A percentile compares a stretch with the other conserved stretches of the same genome.
phyloP scores from a whole-genome alignment of 257 asterid species.

The Rauvolfia tetraphylla region DNA sequence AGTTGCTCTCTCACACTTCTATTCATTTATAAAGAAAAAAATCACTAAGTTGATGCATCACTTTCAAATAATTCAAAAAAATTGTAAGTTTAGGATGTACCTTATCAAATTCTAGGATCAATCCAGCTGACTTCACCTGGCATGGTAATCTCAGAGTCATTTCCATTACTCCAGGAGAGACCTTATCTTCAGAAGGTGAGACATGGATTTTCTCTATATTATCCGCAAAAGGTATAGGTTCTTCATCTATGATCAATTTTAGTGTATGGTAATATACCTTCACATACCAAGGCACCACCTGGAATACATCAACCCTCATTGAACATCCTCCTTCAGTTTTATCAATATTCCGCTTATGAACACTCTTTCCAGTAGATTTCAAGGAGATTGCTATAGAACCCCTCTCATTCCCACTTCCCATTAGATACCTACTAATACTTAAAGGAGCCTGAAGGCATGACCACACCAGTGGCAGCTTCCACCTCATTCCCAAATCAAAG shows the following conservation, averaged over 20 bases:
- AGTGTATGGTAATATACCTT: constrained; percentile 88
- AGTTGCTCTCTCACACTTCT: background rate
- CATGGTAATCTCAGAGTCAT: constrained; percentile 70
- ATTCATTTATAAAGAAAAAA: background rate
- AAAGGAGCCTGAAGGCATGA: constrained; percentile 76
- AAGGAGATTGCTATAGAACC: constrained; percentile 89
- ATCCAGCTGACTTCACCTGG: constrained; percentile 63
- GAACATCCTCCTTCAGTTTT: constrained; percentile 39
- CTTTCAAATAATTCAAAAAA: background rate
- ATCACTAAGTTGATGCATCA: background rate
- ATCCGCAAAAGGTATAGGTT: constrained; percentile 43
- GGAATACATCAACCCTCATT: constrained; percentile 71
- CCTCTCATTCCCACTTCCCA: constrained; percentile 97
- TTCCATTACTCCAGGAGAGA: constrained; percentile 93
- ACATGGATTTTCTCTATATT: constrained; percentile 58
- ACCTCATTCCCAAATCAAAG: constrained; percentile 70
- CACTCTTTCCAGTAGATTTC: constrained; percentile 43
- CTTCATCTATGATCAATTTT: constrained; percentile 65
- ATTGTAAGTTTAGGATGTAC: constrained; percentile 31
- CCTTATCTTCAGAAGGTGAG: constrained; percentile 95
- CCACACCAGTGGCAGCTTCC: constrained; percentile 85
- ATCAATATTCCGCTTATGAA: constrained; percentile 24
- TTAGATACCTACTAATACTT: constrained; percentile 69
- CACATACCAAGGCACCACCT: constrained; percentile 98
- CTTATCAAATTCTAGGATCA: constrained; percentile 93